These are phyloP conservation scores for Nemania bipapillata DNA, from an alignment of 2,329 filamentous ascomycete genomes.

Conservation along the genomic window DNA sequence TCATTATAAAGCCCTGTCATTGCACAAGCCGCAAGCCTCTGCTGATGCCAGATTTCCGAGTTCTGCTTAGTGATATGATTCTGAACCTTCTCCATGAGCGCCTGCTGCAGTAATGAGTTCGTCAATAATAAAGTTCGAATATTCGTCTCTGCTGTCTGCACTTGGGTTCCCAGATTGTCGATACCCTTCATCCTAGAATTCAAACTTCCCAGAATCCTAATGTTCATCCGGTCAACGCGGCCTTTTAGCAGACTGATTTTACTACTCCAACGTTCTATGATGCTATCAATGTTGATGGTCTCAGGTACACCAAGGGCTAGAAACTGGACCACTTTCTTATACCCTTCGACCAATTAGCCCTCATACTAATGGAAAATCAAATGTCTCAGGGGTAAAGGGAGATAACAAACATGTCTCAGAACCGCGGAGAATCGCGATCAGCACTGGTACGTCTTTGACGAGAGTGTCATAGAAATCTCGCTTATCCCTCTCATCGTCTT, in stretches of 20 bases:
- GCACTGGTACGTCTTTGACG: background rate
- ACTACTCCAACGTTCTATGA: background rate
- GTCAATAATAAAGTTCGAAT: background rate
- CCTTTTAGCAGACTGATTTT: background rate
- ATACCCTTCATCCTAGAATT: background rate
- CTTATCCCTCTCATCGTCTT: background rate
- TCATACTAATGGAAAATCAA: background rate
- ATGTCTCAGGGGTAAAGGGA: background rate
- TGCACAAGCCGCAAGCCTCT: background rate
- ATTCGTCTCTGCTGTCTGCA: background rate
- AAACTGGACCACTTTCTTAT: background rate
- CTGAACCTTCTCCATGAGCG: background rate
- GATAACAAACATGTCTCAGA: background rate
- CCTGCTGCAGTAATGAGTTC: background rate
- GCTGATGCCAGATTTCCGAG: background rate
- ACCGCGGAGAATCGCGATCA: slow-evolving; percentile 1
- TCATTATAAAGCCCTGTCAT: background rate
- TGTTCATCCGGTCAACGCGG: background rate
- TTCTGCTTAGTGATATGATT: background rate
- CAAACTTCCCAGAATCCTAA: background rate
- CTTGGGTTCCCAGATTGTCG: background rate
- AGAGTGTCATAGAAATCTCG: background rate
- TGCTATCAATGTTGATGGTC: background rate
- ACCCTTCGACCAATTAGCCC: background rate
- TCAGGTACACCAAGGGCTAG: background rate